Percentiles rank a stretch among this genome's conserved stretches.
Evolutionary conservation across 208 protist genomes (phyloP).

Genomic region (Leptomonas seymouri): DNA sequence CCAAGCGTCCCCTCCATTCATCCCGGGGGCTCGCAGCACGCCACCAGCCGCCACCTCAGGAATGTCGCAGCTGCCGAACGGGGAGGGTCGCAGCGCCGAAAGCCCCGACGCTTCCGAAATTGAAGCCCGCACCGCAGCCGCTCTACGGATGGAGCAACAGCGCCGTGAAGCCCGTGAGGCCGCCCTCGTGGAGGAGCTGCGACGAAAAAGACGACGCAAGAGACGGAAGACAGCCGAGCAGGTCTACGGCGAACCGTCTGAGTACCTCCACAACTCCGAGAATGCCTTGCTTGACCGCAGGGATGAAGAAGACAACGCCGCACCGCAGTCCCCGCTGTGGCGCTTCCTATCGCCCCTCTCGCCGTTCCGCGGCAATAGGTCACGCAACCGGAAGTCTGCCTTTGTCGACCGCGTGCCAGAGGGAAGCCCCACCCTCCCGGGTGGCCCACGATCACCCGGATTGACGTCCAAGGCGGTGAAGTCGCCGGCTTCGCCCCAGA

Average conservation of each 20-base stretch:
- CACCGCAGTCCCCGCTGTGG: conserved; percentile 13
- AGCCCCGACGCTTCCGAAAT: conserved; percentile 6
- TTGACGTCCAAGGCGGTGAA: not conserved
- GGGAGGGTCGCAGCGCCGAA: not conserved
- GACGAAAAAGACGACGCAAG: conserved; percentile 20
- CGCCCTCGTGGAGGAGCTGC: conserved; percentile 37
- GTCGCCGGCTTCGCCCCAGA: conserved; percentile 5
- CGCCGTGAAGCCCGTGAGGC: conserved; percentile 20
- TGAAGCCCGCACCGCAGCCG: conserved; percentile 9
- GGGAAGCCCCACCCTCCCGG: not conserved
- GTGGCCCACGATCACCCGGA: not conserved
- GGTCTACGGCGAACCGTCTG: conserved; percentile 31
- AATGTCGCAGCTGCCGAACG: too few species aligned
- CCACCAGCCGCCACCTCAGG: not conserved
- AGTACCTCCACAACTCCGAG: conserved; percentile 36
- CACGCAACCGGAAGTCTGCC: conserved; percentile 15
- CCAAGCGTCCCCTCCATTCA: not conserved
- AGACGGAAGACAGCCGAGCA: conserved; percentile 44
- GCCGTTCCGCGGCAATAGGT: conserved; percentile 3
- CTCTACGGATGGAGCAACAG: conserved; percentile 13
- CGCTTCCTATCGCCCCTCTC: conserved; percentile 27
- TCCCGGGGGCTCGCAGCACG: not conserved
- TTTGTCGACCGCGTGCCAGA: conserved; percentile 11
- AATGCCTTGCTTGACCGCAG: conserved; percentile 4
- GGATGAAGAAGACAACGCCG: not conserved